Percentiles rank a stretch among this genome's conserved stretches.
phyloP scores from a whole-genome alignment of 139 green algal genomes.

The Trebouxia sp. region DNA sequence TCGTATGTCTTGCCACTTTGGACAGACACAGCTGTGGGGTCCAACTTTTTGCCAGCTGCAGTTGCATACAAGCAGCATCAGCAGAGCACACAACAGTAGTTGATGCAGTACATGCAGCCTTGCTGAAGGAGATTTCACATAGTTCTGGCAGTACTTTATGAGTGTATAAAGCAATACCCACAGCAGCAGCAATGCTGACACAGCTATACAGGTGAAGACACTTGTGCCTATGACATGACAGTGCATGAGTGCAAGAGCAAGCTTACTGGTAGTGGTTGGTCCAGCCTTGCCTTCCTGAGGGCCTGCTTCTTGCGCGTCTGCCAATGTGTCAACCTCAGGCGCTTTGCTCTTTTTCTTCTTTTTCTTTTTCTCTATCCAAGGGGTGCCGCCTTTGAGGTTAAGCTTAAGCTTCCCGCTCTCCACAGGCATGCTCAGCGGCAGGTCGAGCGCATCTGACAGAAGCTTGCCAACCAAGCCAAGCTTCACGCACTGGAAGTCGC shows the following conservation, averaged over 20 bases:
- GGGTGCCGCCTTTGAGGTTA: slow-evolving; percentile 33
- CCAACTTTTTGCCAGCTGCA: slow-evolving; percentile 30
- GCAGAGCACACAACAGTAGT: too few species aligned
- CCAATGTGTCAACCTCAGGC: not conserved
- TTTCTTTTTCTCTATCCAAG: slow-evolving; percentile 45
- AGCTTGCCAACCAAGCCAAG: not conserved
- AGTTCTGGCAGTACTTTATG: too few species aligned
- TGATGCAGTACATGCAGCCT: too few species aligned
- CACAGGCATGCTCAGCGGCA: slow-evolving; percentile 3
- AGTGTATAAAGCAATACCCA: too few species aligned
- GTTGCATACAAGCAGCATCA: too few species aligned
- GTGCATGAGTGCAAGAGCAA: too few species aligned
- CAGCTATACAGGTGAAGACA: not conserved
- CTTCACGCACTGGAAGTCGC: not conserved
- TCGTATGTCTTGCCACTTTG: slow-evolving; percentile 54
- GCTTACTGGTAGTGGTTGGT: slow-evolving; percentile 1
- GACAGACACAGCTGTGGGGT: slow-evolving; percentile 38
- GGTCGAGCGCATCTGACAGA: too few species aligned
- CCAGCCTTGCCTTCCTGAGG: not conserved
- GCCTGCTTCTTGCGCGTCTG: not conserved
- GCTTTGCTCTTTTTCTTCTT: slow-evolving; percentile 34
- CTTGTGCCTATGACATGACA: not conserved
- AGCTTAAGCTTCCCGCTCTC: slow-evolving; percentile 21
- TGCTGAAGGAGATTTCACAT: too few species aligned
- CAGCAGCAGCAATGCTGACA: too few species aligned